Evolutionary conservation across 257 asterid genomes (phyloP), one percentile per base, ranked within the genome.

Genomic region (Nicotiana undulata): DNA sequence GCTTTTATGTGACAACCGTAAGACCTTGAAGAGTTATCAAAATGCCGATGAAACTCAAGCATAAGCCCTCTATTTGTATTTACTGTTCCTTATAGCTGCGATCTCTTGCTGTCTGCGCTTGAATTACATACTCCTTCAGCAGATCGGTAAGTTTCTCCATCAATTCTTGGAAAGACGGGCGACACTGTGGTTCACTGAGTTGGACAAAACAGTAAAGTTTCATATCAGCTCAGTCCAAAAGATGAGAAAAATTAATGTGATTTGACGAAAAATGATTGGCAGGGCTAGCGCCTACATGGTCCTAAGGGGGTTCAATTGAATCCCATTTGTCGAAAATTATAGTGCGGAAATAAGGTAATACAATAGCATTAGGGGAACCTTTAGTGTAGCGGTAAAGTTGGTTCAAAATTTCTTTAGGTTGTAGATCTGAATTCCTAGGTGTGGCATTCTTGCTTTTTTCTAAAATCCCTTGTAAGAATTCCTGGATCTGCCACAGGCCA

Each of bases 141-240:
- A 95, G 65, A 55, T 91, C 97, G 83, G 86, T 90, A 17, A 95
- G 91, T 88, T 82, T 92, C 72, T 89, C 99, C 67, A 95, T 84
- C 63, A 95, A 81, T 84, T 95, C 99, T 82, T 86, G 92, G 89
- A 92, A 92, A 12, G 93, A 81, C 53, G 99, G 97, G 17, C 98
- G 98, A 59, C 64, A 12, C 53, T 68, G 90, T 26, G 97, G 95
- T 74, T 95, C 97, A 32, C 99, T 95, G 87, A 51, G 79, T 76
- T 80, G 74, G 80, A 51, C 28, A 81, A 66, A 90, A 84, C 40
- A 72, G 26, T 11, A 72, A 46, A 46, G 44, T 72, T 46, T 32
- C 9, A 49, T 72, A 46, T 20, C 61, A 72, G 60, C 60, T 46
- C 17, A 49, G 55, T 49, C 16, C 16, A 49, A 49, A 49, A 49